Conservation (phyloP, 345 rosid genomes). For the Eucalyptus pauciflora region DNA sequence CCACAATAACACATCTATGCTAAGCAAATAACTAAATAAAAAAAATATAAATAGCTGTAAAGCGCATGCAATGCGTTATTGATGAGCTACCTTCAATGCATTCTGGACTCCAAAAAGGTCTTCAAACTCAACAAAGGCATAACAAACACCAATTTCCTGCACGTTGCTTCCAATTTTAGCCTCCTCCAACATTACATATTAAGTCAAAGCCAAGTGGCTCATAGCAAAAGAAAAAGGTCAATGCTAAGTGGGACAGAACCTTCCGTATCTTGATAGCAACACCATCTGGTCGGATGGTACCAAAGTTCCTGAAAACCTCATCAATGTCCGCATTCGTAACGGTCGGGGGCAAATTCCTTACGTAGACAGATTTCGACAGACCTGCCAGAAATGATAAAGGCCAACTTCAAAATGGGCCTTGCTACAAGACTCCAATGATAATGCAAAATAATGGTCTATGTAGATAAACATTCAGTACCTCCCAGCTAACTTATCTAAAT, state of each 20-base stretch:
- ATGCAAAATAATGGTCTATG: not conserved
- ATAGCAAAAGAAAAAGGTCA: not conserved
- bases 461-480: not conserved
- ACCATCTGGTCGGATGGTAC: constrained; percentile 81
- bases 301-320: constrained; percentile 76
- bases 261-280: constrained; percentile 82
- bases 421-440: constrained; percentile 1
- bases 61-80: not conserved
- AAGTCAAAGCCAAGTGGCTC: not conserved
- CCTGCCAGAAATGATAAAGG: constrained; percentile 25
- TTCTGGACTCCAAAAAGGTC: constrained; percentile 76
- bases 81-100: constrained; percentile 64
- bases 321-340: constrained; percentile 76
- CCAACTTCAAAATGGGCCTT: not conserved
- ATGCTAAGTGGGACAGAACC: constrained; percentile 18
- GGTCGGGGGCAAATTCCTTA: constrained; percentile 83
- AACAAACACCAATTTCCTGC: constrained; percentile 89
- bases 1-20: not conserved
- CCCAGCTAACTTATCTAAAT: not conserved
- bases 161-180: constrained; percentile 1
- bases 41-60: not conserved
- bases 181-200: not conserved
- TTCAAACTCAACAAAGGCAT: constrained; percentile 96
- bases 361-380: constrained; percentile 85
- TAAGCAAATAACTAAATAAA: not conserved